Base-by-base conservation (phyloP, 371 early-diverging fungal species). In the Mortierella sp. region DNA sequence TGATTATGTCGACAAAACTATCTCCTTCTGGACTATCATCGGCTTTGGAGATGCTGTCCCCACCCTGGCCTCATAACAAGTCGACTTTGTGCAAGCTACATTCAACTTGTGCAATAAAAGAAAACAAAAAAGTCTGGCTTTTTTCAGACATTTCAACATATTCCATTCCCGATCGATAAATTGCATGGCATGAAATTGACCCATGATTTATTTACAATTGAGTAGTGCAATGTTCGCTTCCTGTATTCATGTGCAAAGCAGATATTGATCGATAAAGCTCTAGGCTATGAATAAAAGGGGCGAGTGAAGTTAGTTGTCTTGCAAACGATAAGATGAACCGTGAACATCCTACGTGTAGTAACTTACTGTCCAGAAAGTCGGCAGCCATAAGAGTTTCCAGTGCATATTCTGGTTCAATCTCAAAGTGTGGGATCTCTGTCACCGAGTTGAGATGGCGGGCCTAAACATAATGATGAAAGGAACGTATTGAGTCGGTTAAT, bases 311-410 rank as follows among this genome's bases (percentile, higher is more conserved):
- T 8, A 51, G 51, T 51, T 22, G 18, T 1, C 10, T 16, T 11
- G 10, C 55, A 18, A n/a, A 9, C n/a, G 18, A 40, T 28, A 35
- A 30, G 28, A n/a, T 20, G 22, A 32, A 30, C 3, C 4, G 32
- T 18, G 35, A 47, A 64, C 30, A 28, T 39, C n/a, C 11, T 12
- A 59, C 28, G 2, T 6, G n/a, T 5, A 47, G 43, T 26, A 11
- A 66, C 81, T 20, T 69, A 85, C 96, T 95, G 78, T 97, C 97
- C 61, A 97, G 81, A 77, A 96, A 98, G 78, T 98, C 97, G 0
- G 97, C 95, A 10, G 97, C 97, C 96, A 97, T 96, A 43, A 98
- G 83, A n/a, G 97, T 88, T 75, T 98, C 98, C 67, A 97, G 81
- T 0, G 96, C 95, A 20, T 95, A 84, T 72, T 97, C 96, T 28